These are phyloP conservation scores for Lotmaria passim DNA, from an alignment of 208 protist species.

Conservation along the genomic window DNA sequence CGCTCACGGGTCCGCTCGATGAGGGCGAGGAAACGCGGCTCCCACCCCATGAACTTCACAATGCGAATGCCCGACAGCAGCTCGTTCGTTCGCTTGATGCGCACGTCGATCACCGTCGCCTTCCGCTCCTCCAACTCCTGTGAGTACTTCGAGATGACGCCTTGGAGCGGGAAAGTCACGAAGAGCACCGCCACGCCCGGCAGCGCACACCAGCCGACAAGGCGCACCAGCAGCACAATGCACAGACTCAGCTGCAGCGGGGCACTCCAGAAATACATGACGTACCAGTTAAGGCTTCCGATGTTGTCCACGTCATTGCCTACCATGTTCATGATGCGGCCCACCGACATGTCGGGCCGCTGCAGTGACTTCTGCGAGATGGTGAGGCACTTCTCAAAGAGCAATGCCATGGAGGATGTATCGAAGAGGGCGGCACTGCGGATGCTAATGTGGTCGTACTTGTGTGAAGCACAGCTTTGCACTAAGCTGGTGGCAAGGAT, in stretches of 20 bases:
- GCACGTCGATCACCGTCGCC: constrained; percentile 67
- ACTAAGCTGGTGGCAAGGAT: constrained; percentile 42
- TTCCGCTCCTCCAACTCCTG: constrained; percentile 38
- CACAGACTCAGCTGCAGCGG: constrained; percentile 65
- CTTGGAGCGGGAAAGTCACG: constrained; percentile 70
- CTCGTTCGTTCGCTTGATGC: constrained; percentile 88
- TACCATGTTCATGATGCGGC: constrained; percentile 86
- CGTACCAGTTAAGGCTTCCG: constrained; percentile 59
- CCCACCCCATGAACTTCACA: constrained; percentile 93
- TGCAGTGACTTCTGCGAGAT: constrained; percentile 36
- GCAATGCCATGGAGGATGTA: constrained; percentile 56
- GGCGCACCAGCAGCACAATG: constrained; percentile 47
- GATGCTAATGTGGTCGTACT: constrained; percentile 72
- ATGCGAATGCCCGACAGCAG: constrained; percentile 89
- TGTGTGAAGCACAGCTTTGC: constrained; percentile 45
- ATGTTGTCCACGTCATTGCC: constrained; percentile 44
- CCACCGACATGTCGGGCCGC: constrained; percentile 68
- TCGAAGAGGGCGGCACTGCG: constrained; percentile 55
- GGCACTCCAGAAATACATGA: constrained; percentile 80
- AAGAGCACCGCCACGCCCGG: constrained; percentile 60
- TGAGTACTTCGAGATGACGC: constrained; percentile 42
- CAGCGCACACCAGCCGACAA: constrained; percentile 69
- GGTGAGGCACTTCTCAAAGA: constrained; percentile 84
- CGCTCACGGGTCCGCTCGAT: constrained; percentile 50
- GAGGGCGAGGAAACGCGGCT: constrained; percentile 51